These are phyloP conservation scores for Penicillium janthinellum DNA, from an alignment of 2,329 filamentous ascomycete genomes.

Conservation along the genomic window DNA sequence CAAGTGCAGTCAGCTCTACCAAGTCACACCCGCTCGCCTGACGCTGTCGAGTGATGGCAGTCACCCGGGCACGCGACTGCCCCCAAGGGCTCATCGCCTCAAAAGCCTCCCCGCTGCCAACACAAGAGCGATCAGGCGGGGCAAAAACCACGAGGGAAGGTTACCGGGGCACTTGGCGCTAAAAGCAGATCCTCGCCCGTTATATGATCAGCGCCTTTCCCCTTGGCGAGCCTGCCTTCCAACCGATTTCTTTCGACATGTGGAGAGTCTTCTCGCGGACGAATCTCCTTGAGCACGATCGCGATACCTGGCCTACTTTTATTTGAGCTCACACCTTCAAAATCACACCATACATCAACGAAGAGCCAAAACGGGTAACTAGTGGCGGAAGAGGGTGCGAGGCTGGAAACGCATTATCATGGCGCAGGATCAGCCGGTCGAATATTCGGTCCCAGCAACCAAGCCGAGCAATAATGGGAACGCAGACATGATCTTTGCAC, in stretches of 20 bases:
- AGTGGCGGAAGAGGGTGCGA: not conserved
- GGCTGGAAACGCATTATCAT: constrained; percentile 14
- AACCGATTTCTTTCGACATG: constrained; percentile 6
- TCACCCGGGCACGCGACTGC: constrained; percentile 9
- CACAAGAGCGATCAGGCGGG: not conserved
- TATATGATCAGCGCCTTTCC: constrained; percentile 28
- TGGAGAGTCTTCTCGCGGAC: not conserved
- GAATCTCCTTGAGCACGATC: not conserved
- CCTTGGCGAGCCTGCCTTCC: constrained; percentile 14
- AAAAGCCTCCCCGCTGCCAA: not conserved
- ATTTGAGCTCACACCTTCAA: no score
- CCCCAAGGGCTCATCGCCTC: constrained; percentile 9
- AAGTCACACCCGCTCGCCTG: constrained; percentile 18
- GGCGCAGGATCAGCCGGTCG: constrained; percentile 15
- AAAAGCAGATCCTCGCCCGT: constrained; percentile 19
- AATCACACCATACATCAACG: not conserved
- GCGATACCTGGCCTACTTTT: not conserved
- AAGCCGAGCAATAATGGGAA: constrained; percentile 1
- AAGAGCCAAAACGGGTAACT: not conserved
- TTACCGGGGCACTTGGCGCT: constrained; percentile 14
- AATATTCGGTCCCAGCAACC: constrained; percentile 10
- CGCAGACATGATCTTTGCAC: not conserved
- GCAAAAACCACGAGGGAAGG: constrained; percentile 2
- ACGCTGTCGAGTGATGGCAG: constrained; percentile 23
- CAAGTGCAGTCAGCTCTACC: not conserved